Evolutionary conservation across 2,329 filamentous ascomycete species (phyloP).

Genomic region (Epichloe hybrida): DNA sequence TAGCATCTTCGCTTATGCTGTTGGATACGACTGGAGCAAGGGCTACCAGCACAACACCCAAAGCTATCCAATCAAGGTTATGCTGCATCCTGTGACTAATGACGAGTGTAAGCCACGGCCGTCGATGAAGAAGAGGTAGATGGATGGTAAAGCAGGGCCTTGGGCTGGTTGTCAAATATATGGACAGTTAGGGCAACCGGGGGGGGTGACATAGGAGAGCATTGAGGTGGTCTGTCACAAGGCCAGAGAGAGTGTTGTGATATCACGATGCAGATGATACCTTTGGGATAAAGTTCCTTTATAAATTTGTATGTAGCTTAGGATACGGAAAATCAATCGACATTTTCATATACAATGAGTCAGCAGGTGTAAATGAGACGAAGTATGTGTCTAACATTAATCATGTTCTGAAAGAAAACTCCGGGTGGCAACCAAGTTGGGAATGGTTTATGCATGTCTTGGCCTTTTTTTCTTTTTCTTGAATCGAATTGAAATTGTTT

Average conservation of each 20-base stretch:
- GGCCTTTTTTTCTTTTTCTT: no score
- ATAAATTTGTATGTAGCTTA: slow-evolving; percentile 5
- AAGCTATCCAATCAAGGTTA: slow-evolving; percentile 64
- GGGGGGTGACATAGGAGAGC: not conserved
- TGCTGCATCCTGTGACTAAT: slow-evolving; percentile 61
- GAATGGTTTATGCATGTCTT: not conserved
- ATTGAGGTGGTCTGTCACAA: not conserved
- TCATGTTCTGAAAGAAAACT: no score
- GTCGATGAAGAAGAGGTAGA: slow-evolving; percentile 44
- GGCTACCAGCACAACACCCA: slow-evolving; percentile 76
- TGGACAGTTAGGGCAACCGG: not conserved
- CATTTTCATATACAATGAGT: not conserved
- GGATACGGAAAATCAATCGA: not conserved
- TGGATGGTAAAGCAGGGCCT: not conserved
- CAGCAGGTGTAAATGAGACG: no score
- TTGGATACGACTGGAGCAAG: slow-evolving; percentile 98
- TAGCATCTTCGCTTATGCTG: slow-evolving; percentile 72
- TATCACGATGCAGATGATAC: not conserved
- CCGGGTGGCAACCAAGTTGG: not conserved
- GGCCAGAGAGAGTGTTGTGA: not conserved
- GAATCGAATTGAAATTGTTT: not conserved
- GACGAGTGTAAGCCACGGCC: slow-evolving; percentile 50
- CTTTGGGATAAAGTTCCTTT: not conserved
- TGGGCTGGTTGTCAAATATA: no score
- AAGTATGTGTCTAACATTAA: no score